A percentile compares a stretch with the other conserved stretches of the same genome.
Conservation (phyloP, 352 stramenopile species). For the Globisporangium mamillatum region DNA sequence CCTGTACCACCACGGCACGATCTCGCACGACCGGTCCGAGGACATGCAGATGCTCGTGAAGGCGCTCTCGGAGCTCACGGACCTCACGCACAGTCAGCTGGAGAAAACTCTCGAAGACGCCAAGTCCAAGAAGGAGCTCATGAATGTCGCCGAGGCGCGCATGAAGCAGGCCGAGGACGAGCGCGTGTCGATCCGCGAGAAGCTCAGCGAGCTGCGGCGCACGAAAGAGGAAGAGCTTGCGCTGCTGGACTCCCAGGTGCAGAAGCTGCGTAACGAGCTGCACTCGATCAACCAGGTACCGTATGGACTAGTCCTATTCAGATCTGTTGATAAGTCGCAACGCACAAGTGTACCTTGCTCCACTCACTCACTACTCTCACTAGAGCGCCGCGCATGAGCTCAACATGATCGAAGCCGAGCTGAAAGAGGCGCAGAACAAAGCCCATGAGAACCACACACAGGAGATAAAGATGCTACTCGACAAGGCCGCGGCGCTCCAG, state of each 20-base stretch:
- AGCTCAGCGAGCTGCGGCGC: conserved; percentile 70
- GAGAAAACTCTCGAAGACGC: conserved; percentile 86
- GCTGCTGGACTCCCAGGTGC: conserved; percentile 73
- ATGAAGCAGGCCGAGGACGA: conserved; percentile 85
- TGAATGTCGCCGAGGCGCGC: conserved; percentile 69
- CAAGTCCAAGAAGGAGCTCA: conserved; percentile 78
- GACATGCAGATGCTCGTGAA: conserved; percentile 76
- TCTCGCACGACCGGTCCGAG: conserved; percentile 52
- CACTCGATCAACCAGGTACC: conserved; percentile 65
- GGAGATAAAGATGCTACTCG: conserved; percentile 70
- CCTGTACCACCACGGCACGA: conserved; percentile 65
- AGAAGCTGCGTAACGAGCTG: conserved; percentile 79
- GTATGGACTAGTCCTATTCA: neutral
- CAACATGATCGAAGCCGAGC: conserved; percentile 69
- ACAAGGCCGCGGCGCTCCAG: conserved; percentile 55
- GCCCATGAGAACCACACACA: conserved; percentile 74
- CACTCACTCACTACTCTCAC: neutral
- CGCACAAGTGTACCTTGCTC: neutral
- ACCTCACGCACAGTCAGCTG: conserved; percentile 68
- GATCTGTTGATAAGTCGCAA: neutral
- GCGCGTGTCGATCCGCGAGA: conserved; percentile 65
- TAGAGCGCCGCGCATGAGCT: conserved; percentile 70
- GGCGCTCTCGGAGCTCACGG: conserved; percentile 77
- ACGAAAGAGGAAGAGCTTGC: conserved; percentile 83
- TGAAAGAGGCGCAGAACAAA: conserved; percentile 72